Conservation (phyloP, 1,284 basidiomycete genomes). For the Rhodotorula sp. region DNA sequence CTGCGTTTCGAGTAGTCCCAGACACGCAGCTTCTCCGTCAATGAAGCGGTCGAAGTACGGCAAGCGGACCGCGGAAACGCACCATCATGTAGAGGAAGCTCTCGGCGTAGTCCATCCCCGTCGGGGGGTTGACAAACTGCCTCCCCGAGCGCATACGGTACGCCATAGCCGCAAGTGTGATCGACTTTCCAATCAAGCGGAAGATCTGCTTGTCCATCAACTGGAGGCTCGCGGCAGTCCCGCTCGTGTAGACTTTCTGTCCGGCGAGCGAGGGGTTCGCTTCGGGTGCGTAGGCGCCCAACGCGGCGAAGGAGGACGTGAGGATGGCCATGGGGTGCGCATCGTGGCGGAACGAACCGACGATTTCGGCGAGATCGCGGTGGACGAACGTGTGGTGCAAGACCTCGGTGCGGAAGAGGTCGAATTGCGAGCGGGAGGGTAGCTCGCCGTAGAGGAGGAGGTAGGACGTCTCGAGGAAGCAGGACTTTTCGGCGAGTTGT, state of each 20-base stretch:
- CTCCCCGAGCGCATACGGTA: slow-evolving; percentile 56
- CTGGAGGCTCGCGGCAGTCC: slow-evolving; percentile 57
- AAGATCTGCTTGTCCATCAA: slow-evolving; percentile 88
- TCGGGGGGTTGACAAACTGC: slow-evolving; percentile 79
- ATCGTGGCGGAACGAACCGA: slow-evolving; percentile 37
- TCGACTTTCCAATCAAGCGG: slow-evolving; percentile 79
- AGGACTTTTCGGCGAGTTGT: slow-evolving; percentile 72
- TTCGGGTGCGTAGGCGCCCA: slow-evolving; percentile 72
- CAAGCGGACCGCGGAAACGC: not conserved
- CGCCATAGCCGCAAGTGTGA: slow-evolving; percentile 67
- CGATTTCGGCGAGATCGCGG: slow-evolving; percentile 70
- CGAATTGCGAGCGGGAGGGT: slow-evolving; percentile 56
- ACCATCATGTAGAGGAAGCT: slow-evolving; percentile 72
- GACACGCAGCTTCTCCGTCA: not conserved
- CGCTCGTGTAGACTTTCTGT: slow-evolving; percentile 67
- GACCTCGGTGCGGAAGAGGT: slow-evolving; percentile 60
- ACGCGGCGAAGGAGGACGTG: slow-evolving; percentile 75
- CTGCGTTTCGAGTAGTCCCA: not conserved
- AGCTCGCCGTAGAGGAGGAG: slow-evolving; percentile 75
- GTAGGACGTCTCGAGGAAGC: slow-evolving; percentile 77
- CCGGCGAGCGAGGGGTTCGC: slow-evolving; percentile 57
- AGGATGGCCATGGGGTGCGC: slow-evolving; percentile 57
- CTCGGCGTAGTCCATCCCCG: slow-evolving; percentile 72
- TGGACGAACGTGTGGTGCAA: slow-evolving; percentile 74
- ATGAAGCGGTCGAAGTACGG: too few species aligned